Evolutionary conservation across 495 filamentous ascomycete species (phyloP), one percentile per base, ranked within the genome.

Genomic region (Neurospora sp.): DNA sequence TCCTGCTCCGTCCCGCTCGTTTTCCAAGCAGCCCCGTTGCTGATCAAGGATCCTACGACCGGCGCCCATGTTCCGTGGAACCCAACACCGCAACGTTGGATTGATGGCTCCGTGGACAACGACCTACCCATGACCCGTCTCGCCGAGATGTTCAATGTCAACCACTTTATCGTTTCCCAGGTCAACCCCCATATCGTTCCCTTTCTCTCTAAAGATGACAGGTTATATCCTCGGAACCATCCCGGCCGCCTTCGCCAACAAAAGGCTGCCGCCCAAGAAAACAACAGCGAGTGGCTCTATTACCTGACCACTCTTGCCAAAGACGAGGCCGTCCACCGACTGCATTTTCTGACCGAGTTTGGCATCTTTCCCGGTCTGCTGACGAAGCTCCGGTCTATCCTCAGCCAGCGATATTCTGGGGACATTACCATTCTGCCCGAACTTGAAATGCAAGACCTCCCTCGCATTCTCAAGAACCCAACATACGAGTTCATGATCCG

Each of bases 131-230:
- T 97, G 92, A 94, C 90, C 61, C 86, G 92, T 11, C 84, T 98
- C 12, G 91, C 94, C 0, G 94, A 97, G 76, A 95, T 97, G 92
- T 97, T 97, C 82, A 97, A 97, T 77, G 94, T 97, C 81, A 98
- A 97, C 78, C 94, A 97, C 78, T 97, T 97, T 78, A 97, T 98
- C 77, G 95, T 97, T 39, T 97, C 94, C 0, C 95, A 98, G 78
- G 93, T 96, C 65, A 98, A 97, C 77, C 95, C 95, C 1, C 95
- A 98, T 76, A 92, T 98, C 39, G 90, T 96, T 0, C 94, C 94
- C 8, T 97, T 98, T 74, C 84, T 97, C 20, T 81, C 87, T 31
- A 92, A 90, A 75, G 91, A 94, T 72, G 90, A 92, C 71, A 86
- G 87, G 12, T 82, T 86, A 0, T 82, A 82, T 39, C 77, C 80